Conservation (phyloP, 306 rosid genomes). For the Glycine soja region DNA sequence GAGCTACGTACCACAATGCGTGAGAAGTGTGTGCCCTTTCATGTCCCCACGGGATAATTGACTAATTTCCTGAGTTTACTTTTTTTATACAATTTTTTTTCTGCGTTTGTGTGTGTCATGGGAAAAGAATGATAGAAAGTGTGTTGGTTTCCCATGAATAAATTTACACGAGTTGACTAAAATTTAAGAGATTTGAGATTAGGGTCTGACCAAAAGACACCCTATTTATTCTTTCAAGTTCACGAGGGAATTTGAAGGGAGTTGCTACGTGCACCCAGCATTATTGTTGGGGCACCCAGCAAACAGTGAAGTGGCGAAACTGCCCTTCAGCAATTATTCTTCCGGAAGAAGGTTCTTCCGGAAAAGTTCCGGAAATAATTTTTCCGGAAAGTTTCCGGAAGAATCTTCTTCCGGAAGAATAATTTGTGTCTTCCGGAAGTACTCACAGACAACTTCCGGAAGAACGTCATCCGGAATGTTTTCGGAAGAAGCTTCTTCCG, state of each 20-base stretch:
- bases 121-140: background rate
- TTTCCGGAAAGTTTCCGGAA: no score
- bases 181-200: background rate
- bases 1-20: background rate
- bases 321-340: no score
- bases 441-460: no score
- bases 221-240: background rate
- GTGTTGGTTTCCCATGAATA: background rate
- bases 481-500: no score
- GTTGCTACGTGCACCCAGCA: no score
- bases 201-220: background rate
- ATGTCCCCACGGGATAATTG: background rate
- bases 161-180: background rate
- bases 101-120: background rate
- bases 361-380: no score
- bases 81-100: background rate
- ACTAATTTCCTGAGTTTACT: constrained; percentile 15
- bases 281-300: no score
- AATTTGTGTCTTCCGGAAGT: no score
- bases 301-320: no score
- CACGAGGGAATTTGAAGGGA: background rate
- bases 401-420: no score
- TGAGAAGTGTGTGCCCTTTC: constrained; percentile 17
- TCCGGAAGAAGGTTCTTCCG: no score
- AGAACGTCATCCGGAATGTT: no score